phyloP scores from a whole-genome alignment of 83 land plant genomes.

The Picea abies region DNA sequence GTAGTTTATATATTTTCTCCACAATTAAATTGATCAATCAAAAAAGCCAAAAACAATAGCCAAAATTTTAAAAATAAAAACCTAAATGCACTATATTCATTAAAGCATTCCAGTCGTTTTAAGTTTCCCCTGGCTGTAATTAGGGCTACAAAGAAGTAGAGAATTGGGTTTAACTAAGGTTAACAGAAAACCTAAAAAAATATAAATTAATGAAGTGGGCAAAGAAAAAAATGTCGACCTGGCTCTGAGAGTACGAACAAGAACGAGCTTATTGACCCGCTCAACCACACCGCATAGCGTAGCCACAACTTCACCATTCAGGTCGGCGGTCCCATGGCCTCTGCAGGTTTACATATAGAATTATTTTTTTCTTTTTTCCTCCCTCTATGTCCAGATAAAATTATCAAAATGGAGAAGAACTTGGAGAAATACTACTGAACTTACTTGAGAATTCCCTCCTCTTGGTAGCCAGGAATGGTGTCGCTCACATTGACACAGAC shows the following conservation, averaged over 20 bases:
- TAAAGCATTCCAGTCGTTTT: no score
- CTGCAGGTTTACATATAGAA: no score
- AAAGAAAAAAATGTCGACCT: slow-evolving; percentile 40
- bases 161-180: not conserved
- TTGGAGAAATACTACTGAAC: no score
- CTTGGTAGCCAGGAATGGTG: no score
- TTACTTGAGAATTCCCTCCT: no score
- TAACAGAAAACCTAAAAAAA: not conserved
- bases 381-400: no score
- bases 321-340: slow-evolving; percentile 91
- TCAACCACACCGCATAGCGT: slow-evolving; percentile 94
- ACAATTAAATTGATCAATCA: no score
- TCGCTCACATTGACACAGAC: no score
- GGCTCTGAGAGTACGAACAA: slow-evolving; percentile 77
- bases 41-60: not conserved
- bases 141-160: not conserved
- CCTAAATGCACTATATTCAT: not conserved
- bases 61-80: slow-evolving; percentile 6
- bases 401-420: no score
- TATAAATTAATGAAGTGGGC: not conserved
- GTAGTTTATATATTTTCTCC: no score
- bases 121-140: not conserved
- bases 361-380: no score
- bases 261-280: slow-evolving; percentile 91
- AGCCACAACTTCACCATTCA: slow-evolving; percentile 83